Base-by-base conservation (phyloP, 2,329 filamentous ascomycete species). In the Phaeosphaeriaceae sp. region DNA sequence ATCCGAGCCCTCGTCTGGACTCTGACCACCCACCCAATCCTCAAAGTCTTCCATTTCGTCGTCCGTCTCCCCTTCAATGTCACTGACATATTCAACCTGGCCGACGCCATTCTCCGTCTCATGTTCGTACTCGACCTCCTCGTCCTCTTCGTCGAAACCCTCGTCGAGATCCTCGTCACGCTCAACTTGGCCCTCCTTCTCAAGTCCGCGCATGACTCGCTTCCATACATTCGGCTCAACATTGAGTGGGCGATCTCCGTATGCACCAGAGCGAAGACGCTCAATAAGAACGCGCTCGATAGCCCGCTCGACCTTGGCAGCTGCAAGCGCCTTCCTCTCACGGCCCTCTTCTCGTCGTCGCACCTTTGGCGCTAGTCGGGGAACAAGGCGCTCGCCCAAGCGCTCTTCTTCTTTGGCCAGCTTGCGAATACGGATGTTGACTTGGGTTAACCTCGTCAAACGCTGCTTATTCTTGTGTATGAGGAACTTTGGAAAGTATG, bases 381-480 rank as follows among this genome's bases (percentile, higher is more conserved):
- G 90, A 22, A 98, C 93, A 46, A 96, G 81, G 72, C 86, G 90
- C 84, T 98, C 95, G 42, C 93, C 95, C 33, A 98, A 81, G 41
- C 93, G 85, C 72, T 93, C 93, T 59, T 97, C 92, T 81, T 97
- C 94, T 73, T 90, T 92, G 27, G 91, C 92, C 61, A 98, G 83
- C 75, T 89, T 88, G 71, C 91, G 88, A 76, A 85, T 86, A 49
- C 86, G 81, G 65, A 97, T 95, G 56, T 90, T 89, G 48, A 99
- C 94, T 82, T 98, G 95, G 51, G 92, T 96, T 72, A 99, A 77
- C 49, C 95, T 85, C 10, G 95, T 98, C 46, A 98, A 86, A 59
- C 95, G 89, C 82, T 98, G 95, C 84, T 99, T 99, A 84, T 92
- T 95, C 81, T 96, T 97, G 82, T 97, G 93, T 33, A 92, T 82